Percentiles rank a stretch among this genome's conserved stretches.
phyloP scores from a whole-genome alignment of 345 rosid species.

The Populus euphratica region DNA sequence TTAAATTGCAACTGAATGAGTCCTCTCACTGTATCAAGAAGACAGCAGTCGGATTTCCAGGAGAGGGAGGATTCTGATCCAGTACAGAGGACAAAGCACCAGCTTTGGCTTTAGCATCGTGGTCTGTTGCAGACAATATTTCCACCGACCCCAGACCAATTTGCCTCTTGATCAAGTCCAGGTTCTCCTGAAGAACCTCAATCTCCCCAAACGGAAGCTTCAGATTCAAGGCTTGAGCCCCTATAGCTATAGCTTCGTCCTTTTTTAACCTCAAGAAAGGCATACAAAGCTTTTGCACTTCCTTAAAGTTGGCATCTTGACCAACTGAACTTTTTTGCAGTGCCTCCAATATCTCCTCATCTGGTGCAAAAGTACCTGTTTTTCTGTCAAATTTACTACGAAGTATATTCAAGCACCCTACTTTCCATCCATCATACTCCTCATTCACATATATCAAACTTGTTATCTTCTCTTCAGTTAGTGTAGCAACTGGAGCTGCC shows the following conservation, averaged over 20 bases:
- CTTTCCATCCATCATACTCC: slow-evolving; percentile 81
- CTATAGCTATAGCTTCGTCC: slow-evolving; percentile 65
- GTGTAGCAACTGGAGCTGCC: slow-evolving; percentile 50
- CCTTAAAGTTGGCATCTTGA: slow-evolving; percentile 55
- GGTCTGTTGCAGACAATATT: slow-evolving; percentile 47
- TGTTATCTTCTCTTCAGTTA: slow-evolving; percentile 44
- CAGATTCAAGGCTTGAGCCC: slow-evolving; percentile 70
- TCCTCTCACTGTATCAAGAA: slow-evolving; percentile 44
- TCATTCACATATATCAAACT: slow-evolving; percentile 77
- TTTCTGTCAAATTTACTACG: slow-evolving; percentile 50
- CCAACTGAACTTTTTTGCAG: slow-evolving; percentile 51
- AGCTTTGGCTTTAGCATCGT: slow-evolving; percentile 44
- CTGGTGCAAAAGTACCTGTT: slow-evolving; percentile 51
- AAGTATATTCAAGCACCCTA: slow-evolving; percentile 72
- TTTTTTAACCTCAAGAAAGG: slow-evolving; percentile 89
- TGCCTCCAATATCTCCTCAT: slow-evolving; percentile 59
- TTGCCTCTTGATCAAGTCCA: slow-evolving; percentile 76
- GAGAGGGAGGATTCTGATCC: slow-evolving; percentile 69
- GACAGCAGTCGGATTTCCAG: slow-evolving; percentile 80
- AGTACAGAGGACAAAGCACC: slow-evolving; percentile 51
- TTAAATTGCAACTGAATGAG: background rate
- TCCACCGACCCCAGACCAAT: slow-evolving; percentile 64
- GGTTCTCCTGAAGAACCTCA: slow-evolving; percentile 66
- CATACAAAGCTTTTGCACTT: slow-evolving; percentile 71
- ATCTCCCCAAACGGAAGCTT: slow-evolving; percentile 82